Evolutionary conservation across 2,329 filamentous ascomycete genomes (phyloP), one percentile per base, ranked within the genome.

Genomic region (Nigrospora osmanthi): DNA sequence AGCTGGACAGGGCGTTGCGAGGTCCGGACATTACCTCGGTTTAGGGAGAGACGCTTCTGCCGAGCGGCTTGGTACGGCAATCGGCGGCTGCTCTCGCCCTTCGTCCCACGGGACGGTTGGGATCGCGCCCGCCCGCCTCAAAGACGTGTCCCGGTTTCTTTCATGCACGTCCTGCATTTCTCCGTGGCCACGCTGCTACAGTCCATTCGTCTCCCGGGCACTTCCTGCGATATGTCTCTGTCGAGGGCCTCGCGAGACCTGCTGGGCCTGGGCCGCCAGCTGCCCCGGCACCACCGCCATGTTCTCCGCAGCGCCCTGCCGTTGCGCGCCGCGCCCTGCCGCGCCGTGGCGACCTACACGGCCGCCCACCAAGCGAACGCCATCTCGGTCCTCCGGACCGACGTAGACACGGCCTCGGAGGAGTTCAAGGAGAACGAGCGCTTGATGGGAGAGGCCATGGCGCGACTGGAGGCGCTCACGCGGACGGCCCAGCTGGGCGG

Each of bases 341-440:
- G 58, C 58, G 57, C 69, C 44, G 73, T 86, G 54, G 85, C 90
- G 47, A 89, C 80, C 37, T 90, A 95, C 64, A 87, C 85, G 10
- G 80, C 89, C 49, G 79, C 83, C 2, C 81, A 89, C 64, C 89
- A 95, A 69, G 87, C 89, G 33, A 79, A 80, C 50, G 85, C 89
- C 45, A 83, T 96, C 50, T 95, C 90, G 7, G 75, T 88, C 37
- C 72, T 97, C 32, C 85, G 81, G 49, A 87, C 81, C 34, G 70
- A 75, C 38, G 78, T 96, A 54, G 91, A 97, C 64, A 76, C 83
- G 3, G 79, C 79, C 4, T 90, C 88, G 6, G 70, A 81, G 30
- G 84, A 88, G 56, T 97, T 86, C 72, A 79, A 78, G 57, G 85
- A 94, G 58, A 97, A 97, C 70, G 78, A 80, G 54, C 65, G 69